Evolutionary conservation across 1,284 basidiomycete species (phyloP).

Genomic region (Boletus sp.): DNA sequence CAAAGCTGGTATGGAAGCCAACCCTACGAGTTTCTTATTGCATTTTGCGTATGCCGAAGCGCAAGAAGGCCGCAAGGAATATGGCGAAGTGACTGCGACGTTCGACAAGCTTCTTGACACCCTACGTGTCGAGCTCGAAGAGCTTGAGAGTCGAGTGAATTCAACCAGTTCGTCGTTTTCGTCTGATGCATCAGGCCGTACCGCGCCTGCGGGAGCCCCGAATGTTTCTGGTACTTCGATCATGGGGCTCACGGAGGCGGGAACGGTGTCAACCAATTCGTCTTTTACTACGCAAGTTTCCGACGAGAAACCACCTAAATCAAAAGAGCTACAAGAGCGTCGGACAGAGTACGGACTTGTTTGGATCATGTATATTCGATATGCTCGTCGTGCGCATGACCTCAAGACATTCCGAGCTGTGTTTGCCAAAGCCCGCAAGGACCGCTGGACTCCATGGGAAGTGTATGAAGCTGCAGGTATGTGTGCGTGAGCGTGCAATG

Average conservation of each 20-base stretch:
- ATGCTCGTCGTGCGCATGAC: conserved; percentile 37
- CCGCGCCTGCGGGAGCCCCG: conserved; percentile 28
- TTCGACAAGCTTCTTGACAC: conserved; percentile 72
- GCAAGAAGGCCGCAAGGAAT: conserved; percentile 68
- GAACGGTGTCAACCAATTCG: conserved; percentile 34
- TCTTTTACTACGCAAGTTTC: conserved; percentile 41
- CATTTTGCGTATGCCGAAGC: conserved; percentile 88
- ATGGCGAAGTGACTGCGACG: conserved; percentile 60
- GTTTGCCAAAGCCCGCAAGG: conserved; percentile 84
- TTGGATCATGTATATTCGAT: conserved; percentile 91
- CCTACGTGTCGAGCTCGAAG: conserved; percentile 72
- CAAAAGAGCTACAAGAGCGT: conserved; percentile 56
- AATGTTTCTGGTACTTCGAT: conserved; percentile 13
- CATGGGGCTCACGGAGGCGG: conserved; percentile 25
- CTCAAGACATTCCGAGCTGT: conserved; percentile 73
- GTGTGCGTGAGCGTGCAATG: conserved; percentile 27
- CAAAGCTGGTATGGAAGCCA: conserved; percentile 84
- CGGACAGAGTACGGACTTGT: conserved; percentile 65
- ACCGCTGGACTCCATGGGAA: conserved; percentile 86
- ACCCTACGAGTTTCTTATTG: conserved; percentile 81
- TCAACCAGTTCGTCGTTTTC: conserved; percentile 40
- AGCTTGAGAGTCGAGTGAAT: conserved; percentile 51
- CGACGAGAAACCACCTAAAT: conserved; percentile 47
- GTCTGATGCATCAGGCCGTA: conserved; percentile 32
- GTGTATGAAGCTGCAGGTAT: conserved; percentile 88